Percentiles rank a stretch among this genome's conserved stretches.
Evolutionary conservation across 345 rosid genomes (phyloP).

Genomic region (Gossypium raimondii): DNA sequence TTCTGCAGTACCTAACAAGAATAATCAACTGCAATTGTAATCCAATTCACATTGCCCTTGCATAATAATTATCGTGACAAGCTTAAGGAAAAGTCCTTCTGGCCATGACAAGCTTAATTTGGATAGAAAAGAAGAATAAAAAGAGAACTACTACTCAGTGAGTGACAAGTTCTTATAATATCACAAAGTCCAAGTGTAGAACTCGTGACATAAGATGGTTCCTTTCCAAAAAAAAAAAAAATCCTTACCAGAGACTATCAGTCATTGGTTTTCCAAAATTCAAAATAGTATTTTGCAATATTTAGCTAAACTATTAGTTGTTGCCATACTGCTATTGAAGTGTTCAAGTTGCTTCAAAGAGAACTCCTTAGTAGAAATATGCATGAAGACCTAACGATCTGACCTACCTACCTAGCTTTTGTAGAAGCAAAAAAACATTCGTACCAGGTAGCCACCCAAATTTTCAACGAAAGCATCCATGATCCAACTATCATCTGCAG

Average conservation of each 20-base stretch:
- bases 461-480: background rate
- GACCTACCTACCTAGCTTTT: background rate
- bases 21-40: background rate
- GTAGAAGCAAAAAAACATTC: background rate
- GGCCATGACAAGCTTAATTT: slow-evolving; percentile 5
- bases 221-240: background rate
- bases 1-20: background rate
- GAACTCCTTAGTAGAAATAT: background rate
- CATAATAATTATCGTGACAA: background rate
- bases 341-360: slow-evolving; percentile 6
- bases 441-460: background rate
- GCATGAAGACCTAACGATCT: background rate
- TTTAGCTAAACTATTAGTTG: background rate
- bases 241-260: background rate
- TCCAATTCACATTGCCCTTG: background rate
- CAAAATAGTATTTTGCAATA: background rate
- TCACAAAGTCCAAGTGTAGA: background rate
- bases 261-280: background rate
- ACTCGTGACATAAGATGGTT: background rate
- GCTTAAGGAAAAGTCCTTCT: background rate
- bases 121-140: background rate
- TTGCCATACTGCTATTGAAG: background rate
- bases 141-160: background rate
- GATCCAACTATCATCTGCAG: background rate
- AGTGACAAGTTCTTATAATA: background rate